phyloP scores from a whole-genome alignment of 108 stramenopile genomes.

The Epithemia pelagica region DNA sequence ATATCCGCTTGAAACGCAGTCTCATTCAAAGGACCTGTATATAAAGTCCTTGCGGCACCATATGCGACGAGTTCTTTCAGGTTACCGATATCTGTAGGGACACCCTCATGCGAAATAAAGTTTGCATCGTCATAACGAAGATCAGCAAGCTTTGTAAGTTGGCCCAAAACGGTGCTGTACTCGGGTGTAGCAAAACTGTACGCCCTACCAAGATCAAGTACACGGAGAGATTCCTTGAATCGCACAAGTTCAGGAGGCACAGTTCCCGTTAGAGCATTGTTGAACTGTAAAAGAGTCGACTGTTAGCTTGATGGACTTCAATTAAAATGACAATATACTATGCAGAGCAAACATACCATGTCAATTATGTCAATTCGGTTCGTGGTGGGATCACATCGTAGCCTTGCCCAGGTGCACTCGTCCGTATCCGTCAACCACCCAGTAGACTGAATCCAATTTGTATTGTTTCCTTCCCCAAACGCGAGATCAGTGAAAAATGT shows the following conservation, averaged over 20 bases:
- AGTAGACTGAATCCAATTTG: neutral
- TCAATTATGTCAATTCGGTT: conserved; percentile 3
- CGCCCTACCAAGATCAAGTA: conserved; percentile 17
- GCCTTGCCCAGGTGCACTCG: conserved; percentile 5
- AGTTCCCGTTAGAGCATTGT: conserved; percentile 25
- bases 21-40: conserved; percentile 17
- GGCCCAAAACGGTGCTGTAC: conserved; percentile 1
- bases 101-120: conserved; percentile 1
- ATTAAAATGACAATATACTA: no score
- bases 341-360: neutral
- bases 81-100: conserved; percentile 27
- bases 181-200: neutral
- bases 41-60: conserved; percentile 18
- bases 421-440: conserved; percentile 7
- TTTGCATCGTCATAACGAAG: conserved; percentile 6
- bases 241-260: conserved; percentile 30
- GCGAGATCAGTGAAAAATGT: conserved; percentile 6
- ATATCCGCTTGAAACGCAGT: neutral
- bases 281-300: conserved; percentile 5
- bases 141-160: neutral
- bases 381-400: neutral
- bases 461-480: conserved; percentile 11
- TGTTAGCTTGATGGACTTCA: no score
- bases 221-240: conserved; percentile 4
- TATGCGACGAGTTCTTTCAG: conserved; percentile 24